Conservation (phyloP, 176 grass and related monocot genomes). For the Areca catechu region DNA sequence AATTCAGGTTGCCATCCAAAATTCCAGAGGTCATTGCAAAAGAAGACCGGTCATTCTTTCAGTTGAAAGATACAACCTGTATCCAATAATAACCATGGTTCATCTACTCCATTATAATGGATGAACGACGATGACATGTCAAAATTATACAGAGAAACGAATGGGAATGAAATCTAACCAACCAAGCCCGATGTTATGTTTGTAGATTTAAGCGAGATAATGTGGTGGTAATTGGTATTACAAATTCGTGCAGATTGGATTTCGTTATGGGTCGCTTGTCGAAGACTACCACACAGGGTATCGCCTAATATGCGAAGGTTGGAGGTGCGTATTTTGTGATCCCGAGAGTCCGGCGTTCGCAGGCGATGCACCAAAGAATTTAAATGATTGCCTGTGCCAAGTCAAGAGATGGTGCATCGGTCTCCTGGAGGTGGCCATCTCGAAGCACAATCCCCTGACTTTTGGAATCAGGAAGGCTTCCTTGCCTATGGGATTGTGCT, state of each 20-base stretch:
- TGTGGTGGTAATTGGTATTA: too few species aligned
- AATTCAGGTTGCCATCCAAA: too few species aligned
- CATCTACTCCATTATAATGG: too few species aligned
- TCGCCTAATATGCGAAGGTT: slow-evolving; percentile 33
- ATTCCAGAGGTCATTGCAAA: too few species aligned
- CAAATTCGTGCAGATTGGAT: slow-evolving; percentile 17
- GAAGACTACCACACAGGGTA: slow-evolving; percentile 38
- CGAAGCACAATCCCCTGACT: slow-evolving; percentile 14
- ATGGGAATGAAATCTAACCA: too few species aligned
- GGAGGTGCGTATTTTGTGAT: slow-evolving; percentile 29
- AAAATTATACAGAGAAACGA: too few species aligned
- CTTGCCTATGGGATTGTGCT: slow-evolving; percentile 10
- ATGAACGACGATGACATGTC: too few species aligned
- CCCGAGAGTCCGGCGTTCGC: slow-evolving; percentile 18
- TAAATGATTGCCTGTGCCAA: slow-evolving; percentile 31
- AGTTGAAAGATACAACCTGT: too few species aligned
- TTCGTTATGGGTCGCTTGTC: slow-evolving; percentile 34
- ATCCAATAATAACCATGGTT: too few species aligned
- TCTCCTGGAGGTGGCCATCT: slow-evolving; percentile 27
- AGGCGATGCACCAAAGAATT: slow-evolving; percentile 29
- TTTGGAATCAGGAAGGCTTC: slow-evolving; percentile 25
- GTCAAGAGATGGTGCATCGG: slow-evolving; percentile 30
- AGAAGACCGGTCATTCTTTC: too few species aligned
- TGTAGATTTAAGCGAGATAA: background rate
- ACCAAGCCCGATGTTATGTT: too few species aligned